Percentiles rank a stretch among this genome's conserved stretches.
These are phyloP conservation scores for Erysiphe neolycopersici DNA, from an alignment of 2,329 filamentous ascomycete species.

Conservation along the genomic window DNA sequence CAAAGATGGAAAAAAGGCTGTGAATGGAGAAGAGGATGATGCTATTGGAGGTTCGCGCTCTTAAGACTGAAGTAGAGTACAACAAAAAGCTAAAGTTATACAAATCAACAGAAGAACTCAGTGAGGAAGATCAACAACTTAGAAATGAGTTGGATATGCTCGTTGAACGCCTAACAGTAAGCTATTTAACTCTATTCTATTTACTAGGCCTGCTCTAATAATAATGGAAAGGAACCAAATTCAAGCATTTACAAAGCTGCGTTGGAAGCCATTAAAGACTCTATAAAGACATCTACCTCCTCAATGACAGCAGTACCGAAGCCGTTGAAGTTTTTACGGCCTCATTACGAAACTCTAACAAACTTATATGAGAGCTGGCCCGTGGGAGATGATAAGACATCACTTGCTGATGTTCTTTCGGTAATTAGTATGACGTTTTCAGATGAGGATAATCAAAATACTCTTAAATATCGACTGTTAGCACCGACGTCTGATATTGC, in stretches of 20 bases:
- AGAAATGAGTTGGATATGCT: slow-evolving; percentile 97
- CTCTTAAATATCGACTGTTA: slow-evolving; percentile 79
- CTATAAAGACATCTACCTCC: slow-evolving; percentile 96
- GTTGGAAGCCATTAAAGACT: slow-evolving; percentile 87
- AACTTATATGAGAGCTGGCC: slow-evolving; percentile 80
- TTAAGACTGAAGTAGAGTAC: slow-evolving; percentile 1
- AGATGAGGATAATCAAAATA: slow-evolving; percentile 86
- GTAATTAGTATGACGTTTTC: slow-evolving; percentile 98
- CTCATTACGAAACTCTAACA: slow-evolving; percentile 76
- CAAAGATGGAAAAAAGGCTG: slow-evolving; percentile 41
- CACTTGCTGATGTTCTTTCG: slow-evolving; percentile 81
- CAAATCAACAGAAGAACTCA: slow-evolving; percentile 54
- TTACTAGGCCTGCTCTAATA: neutral
- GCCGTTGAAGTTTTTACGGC: slow-evolving; percentile 89
- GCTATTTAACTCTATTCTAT: slow-evolving; percentile 5
- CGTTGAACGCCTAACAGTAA: slow-evolving; percentile 74
- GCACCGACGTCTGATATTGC: slow-evolving; percentile 77
- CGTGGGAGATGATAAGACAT: slow-evolving; percentile 57
- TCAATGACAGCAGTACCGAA: slow-evolving; percentile 99
- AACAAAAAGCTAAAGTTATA: slow-evolving; percentile 13
- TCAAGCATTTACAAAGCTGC: slow-evolving; percentile 70
- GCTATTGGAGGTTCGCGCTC: slow-evolving; percentile 16
- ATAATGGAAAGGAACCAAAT: slow-evolving; percentile 55
- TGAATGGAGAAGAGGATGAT: slow-evolving; percentile 48
- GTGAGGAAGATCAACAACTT: slow-evolving; percentile 90